Conservation (phyloP, 2,329 filamentous ascomycete species). For the Fusarium sp. region DNA sequence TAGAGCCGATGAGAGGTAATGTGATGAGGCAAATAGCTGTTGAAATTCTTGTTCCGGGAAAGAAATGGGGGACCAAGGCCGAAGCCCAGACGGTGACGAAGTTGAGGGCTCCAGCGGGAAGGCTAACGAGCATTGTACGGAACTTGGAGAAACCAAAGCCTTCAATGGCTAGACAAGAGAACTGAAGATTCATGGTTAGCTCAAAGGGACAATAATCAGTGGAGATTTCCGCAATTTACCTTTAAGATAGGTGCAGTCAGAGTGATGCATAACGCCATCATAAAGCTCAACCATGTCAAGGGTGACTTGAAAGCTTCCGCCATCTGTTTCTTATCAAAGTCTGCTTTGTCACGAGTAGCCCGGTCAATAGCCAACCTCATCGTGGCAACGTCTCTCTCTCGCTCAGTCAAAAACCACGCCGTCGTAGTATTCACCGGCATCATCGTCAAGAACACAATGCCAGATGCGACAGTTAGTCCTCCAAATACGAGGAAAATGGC, state of each 20-base stretch:
- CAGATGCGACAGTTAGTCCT: conserved; percentile 22
- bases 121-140: conserved; percentile 25
- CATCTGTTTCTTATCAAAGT: conserved; percentile 37
- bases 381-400: conserved; percentile 34
- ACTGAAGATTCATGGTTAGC: conserved; percentile 5
- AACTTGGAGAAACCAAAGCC: conserved; percentile 31
- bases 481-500: conserved; percentile 41
- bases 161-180: conserved; percentile 22
- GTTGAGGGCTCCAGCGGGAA: conserved; percentile 34
- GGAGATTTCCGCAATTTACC: neutral
- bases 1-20: conserved; percentile 26
- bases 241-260: conserved; percentile 43
- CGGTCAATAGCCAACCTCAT: conserved; percentile 39
- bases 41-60: conserved; percentile 36
- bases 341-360: conserved; percentile 25
- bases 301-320: conserved; percentile 37
- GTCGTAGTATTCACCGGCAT: conserved; percentile 28
- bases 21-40: conserved; percentile 21
- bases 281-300: conserved; percentile 32
- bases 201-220: too few relatives aligned
- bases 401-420: conserved; percentile 40
- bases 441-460: conserved; percentile 20
- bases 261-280: conserved; percentile 42
- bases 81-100: conserved; percentile 39
- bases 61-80: conserved; percentile 35